Evolutionary conservation across 352 stramenopile species (phyloP).

Genomic region (Phytophthora constricta): DNA sequence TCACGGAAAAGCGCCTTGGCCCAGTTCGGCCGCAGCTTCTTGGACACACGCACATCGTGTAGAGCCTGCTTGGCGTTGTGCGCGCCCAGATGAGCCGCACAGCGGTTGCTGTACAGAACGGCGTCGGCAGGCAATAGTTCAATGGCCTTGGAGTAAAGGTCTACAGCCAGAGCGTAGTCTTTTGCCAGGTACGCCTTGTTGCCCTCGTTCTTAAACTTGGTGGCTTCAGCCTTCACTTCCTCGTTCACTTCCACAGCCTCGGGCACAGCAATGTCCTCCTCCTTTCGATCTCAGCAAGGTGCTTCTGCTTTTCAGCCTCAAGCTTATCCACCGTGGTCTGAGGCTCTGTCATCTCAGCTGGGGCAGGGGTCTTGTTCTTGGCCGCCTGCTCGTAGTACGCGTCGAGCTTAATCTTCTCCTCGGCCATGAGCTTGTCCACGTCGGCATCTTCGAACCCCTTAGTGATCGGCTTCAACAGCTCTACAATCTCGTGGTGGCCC

Average conservation of each 20-base stretch:
- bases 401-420: conserved; percentile 71
- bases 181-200: conserved; percentile 79
- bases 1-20: conserved; percentile 86
- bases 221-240: conserved; percentile 45
- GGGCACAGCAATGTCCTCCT: conserved; percentile 59
- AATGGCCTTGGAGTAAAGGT: conserved; percentile 72
- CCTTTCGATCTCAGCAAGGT: conserved; percentile 46
- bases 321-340: conserved; percentile 42
- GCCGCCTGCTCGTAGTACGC: conserved; percentile 59
- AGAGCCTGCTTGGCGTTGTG: conserved; percentile 71
- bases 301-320: conserved; percentile 53
- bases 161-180: conserved; percentile 57
- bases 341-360: conserved; percentile 14
- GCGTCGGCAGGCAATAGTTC: conserved; percentile 61
- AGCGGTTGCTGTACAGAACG: conserved; percentile 86
- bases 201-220: conserved; percentile 67
- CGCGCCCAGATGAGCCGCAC: conserved; percentile 65
- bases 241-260: conserved; percentile 48
- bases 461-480: conserved; percentile 67
- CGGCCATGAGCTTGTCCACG: conserved; percentile 61
- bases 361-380: conserved; percentile 31
- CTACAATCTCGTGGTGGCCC: conserved; percentile 70
- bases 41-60: conserved; percentile 77
- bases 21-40: conserved; percentile 86
- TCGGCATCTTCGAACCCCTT: conserved; percentile 62